Percentiles rank a stretch among this genome's conserved stretches.
Conservation (phyloP, 257 asterid genomes). For the Schizonepeta tenuifolia region DNA sequence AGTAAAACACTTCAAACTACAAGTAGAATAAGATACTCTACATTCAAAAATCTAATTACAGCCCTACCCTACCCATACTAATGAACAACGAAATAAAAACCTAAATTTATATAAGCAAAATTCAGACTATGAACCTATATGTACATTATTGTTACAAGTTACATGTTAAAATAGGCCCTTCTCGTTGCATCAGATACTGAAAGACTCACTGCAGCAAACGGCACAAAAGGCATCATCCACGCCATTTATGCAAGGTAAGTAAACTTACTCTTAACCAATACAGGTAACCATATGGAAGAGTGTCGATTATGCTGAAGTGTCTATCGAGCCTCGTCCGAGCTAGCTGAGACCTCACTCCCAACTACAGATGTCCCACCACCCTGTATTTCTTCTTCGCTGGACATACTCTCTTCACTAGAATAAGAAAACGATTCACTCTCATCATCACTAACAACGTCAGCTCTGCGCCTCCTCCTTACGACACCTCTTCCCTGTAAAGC, state of each 20-base stretch:
- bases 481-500: constrained; percentile 70
- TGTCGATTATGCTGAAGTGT: neutral
- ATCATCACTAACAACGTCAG: constrained; percentile 72
- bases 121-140: constrained; percentile 33
- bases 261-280: neutral
- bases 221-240: neutral
- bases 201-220: neutral
- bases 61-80: constrained; percentile 4
- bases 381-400: constrained; percentile 77
- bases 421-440: constrained; percentile 66
- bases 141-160: constrained; percentile 37
- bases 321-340: constrained; percentile 62
- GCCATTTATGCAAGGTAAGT: neutral
- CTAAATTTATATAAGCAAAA: neutral
- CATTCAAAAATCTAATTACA: constrained; percentile 29
- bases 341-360: constrained; percentile 65
- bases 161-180: constrained; percentile 18
- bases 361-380: constrained; percentile 53
- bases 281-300: neutral
- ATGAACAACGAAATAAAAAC: neutral
- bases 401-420: constrained; percentile 63
- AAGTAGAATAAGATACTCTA: constrained; percentile 29
- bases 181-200: constrained; percentile 22
- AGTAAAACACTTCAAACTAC: neutral
- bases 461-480: constrained; percentile 66